phyloP scores from a whole-genome alignment of 2,329 filamentous ascomycete species.

The Trichoderma simmonsii region DNA sequence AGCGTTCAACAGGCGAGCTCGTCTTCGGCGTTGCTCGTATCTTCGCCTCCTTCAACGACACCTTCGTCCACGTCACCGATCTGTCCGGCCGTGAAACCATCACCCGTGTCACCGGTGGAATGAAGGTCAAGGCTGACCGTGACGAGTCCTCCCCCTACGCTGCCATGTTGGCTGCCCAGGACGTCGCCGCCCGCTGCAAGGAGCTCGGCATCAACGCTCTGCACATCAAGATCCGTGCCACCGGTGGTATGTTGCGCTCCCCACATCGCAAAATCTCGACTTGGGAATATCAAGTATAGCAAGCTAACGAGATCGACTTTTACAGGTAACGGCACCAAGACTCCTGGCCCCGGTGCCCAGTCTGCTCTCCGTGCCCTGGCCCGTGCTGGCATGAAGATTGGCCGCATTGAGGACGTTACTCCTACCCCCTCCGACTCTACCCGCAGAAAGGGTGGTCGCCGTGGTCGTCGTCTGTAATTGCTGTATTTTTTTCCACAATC shows the following conservation, averaged over 20 bases:
- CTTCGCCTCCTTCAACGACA: slow-evolving; percentile 90
- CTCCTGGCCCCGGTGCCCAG: slow-evolving; percentile 97
- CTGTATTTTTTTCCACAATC: slow-evolving; percentile 3
- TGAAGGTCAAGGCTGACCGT: slow-evolving; percentile 99
- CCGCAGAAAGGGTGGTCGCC: slow-evolving; percentile 99
- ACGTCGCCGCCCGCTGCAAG: slow-evolving; percentile 84
- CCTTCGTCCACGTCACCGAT: slow-evolving; percentile 99
- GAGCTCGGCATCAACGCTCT: slow-evolving; percentile 79
- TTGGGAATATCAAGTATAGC: not conserved
- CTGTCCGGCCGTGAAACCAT: slow-evolving; percentile 99
- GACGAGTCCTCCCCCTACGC: slow-evolving; percentile 99
- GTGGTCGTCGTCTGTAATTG: slow-evolving; percentile 98
- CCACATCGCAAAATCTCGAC: not conserved
- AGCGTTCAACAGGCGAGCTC: slow-evolving; percentile 68
- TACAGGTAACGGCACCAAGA: slow-evolving; percentile 97
- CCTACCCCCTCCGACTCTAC: slow-evolving; percentile 99
- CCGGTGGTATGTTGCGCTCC: slow-evolving; percentile 66
- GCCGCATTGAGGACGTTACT: slow-evolving; percentile 99
- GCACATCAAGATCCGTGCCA: slow-evolving; percentile 99
- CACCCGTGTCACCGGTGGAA: slow-evolving; percentile 98
- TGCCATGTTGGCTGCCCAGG: slow-evolving; percentile 99
- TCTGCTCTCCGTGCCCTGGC: slow-evolving; percentile 97
- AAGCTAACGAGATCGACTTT: slow-evolving; percentile 15
- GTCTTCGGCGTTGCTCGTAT: slow-evolving; percentile 98
- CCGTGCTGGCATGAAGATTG: slow-evolving; percentile 99